Evolutionary conservation across 176 grass and related monocot species (phyloP), one percentile per base, ranked within the genome.

Genomic region (Hsuehochloa calcarea): DNA sequence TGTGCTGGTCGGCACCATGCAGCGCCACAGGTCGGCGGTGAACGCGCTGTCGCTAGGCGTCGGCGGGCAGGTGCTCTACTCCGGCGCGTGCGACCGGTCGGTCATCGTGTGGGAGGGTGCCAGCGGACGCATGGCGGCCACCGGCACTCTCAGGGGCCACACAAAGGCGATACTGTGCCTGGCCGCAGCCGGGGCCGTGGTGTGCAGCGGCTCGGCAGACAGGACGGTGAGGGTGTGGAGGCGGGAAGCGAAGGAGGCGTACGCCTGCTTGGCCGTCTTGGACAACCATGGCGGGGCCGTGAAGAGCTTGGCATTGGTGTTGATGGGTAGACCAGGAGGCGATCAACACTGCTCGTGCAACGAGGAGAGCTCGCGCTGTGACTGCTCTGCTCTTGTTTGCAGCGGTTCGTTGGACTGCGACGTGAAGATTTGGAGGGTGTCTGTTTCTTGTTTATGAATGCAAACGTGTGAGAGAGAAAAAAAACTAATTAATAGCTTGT

Each of bases 141-240:
- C 80, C 0, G 81, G 68, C 10, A 85, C 80, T 1, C 77, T 97
- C 31, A 61, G 83, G 50, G 92, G 94, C 0, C 92, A 94, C 80
- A 37, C 59, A 15, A 79, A 25, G 65, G 91, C 91, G 3, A 79
- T 97, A 4, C 56, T 94, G 35, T 92, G 92, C 90, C 52, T 97
- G 39, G 92, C 88, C 17, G 80, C 88, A 27, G 52, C 64, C 14
- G 83, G 66, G 13, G 62, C 73, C 45, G 49, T 94, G 49, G 80
- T 92, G 51, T 94, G 92, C 82, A 94, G 94, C 10, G 94, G 92
- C 1, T 94, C 92, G 31, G 92, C 92, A 5, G 94, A 97, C 70
- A 78, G 58, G 77, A 97, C 83, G 7, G 90, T 94, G 88, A 85
- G 92, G 64, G 68, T 94, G 26, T 97, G 94, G 92, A 90, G 80